Evolutionary conservation across 2,329 filamentous ascomycete genomes (phyloP).

Genomic region (Fusarium equiseti): DNA sequence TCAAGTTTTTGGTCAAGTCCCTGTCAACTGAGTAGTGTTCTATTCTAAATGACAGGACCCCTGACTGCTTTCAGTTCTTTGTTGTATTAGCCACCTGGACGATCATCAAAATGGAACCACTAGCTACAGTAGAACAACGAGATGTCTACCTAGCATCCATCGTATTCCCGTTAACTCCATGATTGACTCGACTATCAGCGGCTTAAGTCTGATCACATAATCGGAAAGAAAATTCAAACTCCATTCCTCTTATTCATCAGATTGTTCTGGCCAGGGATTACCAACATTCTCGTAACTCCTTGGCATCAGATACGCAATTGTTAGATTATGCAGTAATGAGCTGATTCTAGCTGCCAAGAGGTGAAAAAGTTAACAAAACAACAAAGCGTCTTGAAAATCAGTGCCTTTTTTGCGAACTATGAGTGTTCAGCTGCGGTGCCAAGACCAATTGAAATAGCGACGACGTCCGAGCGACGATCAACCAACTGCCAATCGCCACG

Average conservation of each 20-base stretch:
- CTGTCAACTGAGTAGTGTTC: background rate
- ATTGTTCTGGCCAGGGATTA: background rate
- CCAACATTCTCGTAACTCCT: background rate
- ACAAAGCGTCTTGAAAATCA: background rate
- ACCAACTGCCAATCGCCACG: slow-evolving; percentile 17
- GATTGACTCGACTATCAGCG: background rate
- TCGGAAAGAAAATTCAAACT: background rate
- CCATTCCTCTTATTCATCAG: background rate
- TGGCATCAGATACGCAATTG: background rate
- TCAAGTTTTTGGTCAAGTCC: background rate
- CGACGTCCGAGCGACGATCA: slow-evolving; percentile 5
- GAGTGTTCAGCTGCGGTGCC: background rate
- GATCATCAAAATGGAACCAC: background rate
- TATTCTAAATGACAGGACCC: background rate
- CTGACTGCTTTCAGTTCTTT: background rate
- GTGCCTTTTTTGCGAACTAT: background rate
- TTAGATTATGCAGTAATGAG: background rate
- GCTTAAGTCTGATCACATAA: background rate
- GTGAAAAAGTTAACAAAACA: background rate
- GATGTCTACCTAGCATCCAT: background rate
- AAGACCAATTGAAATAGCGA: slow-evolving; percentile 11
- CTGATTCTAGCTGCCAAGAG: background rate
- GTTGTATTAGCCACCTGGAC: background rate
- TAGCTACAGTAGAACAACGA: background rate
- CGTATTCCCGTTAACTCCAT: background rate